Percentiles rank a stretch among this genome's conserved stretches.
Conservation (phyloP, 139 green algal species). For the Bryopsis sp. region DNA sequence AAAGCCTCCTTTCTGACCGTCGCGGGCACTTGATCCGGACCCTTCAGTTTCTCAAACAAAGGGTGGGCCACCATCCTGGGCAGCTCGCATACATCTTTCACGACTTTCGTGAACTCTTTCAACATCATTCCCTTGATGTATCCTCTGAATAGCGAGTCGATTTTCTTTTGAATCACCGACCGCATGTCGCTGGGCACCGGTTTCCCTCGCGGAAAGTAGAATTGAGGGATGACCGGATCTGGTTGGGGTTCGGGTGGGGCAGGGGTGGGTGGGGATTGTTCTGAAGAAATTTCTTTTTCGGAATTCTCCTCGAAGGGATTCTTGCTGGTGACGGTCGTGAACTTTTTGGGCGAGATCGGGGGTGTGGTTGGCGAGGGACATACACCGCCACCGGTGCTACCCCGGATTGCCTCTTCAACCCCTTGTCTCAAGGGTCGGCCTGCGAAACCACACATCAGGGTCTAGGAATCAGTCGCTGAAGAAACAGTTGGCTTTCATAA, state of each 20-base stretch:
- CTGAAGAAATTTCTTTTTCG: slow-evolving; percentile 16
- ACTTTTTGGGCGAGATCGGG: neutral
- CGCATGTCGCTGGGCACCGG: slow-evolving; percentile 22
- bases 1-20: slow-evolving; percentile 30
- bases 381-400: neutral
- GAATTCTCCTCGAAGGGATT: neutral
- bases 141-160: slow-evolving; percentile 37
- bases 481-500: too few species aligned
- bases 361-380: too few species aligned
- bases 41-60: slow-evolving; percentile 59
- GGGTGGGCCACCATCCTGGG: slow-evolving; percentile 69
- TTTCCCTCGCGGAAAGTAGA: slow-evolving; percentile 63
- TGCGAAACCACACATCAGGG: too few species aligned
- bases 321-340: too few species aligned
- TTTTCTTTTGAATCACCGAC: slow-evolving; percentile 21
- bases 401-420: neutral
- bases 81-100: slow-evolving; percentile 61
- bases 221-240: slow-evolving; percentile 56
- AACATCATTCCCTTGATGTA: slow-evolving; percentile 36
- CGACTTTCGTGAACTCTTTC: slow-evolving; percentile 54
- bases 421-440: neutral
- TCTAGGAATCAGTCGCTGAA: too few species aligned
- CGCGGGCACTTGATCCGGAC: slow-evolving; percentile 10
- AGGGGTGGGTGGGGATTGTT: neutral
- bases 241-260: slow-evolving; percentile 23